phyloP scores from a whole-genome alignment of 225 moss, liverwort and hornwort species.

The Sphagnum tenellum region DNA sequence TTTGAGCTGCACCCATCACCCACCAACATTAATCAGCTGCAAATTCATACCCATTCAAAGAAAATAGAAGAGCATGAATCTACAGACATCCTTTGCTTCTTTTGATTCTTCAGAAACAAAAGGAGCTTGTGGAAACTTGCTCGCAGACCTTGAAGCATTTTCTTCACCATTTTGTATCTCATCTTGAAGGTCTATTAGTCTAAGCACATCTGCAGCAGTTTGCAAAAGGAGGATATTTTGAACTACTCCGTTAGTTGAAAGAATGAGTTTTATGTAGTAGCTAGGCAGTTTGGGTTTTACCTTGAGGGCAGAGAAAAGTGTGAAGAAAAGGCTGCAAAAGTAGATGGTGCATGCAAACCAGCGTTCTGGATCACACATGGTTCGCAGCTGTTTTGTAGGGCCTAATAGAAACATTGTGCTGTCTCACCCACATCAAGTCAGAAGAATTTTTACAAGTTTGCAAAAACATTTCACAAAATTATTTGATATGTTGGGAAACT shows the following conservation, averaged over 20 bases:
- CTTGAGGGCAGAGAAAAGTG: slow-evolving; percentile 11
- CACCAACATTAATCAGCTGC: not conserved
- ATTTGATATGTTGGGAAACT: not conserved
- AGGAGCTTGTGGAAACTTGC: too few relatives aligned
- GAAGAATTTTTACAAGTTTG: not conserved
- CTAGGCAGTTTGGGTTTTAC: not conserved
- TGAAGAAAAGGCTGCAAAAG: slow-evolving; percentile 4
- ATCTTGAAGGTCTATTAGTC: too few relatives aligned
- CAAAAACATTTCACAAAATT: not conserved
- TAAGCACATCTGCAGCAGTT: too few relatives aligned
- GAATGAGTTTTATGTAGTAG: too few relatives aligned
- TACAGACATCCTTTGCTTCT: too few relatives aligned
- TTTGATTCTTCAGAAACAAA: too few relatives aligned
- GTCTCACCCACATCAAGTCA: not conserved
- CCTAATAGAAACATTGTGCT: slow-evolving; percentile 8
- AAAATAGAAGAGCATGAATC: too few relatives aligned
- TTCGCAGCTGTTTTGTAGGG: slow-evolving; percentile 3
- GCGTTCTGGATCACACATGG: slow-evolving; percentile 7
- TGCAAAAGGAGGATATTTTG: too few relatives aligned
- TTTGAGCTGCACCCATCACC: slow-evolving; percentile 1
- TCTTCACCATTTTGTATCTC: too few relatives aligned
- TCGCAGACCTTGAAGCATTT: too few relatives aligned
- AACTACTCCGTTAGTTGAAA: too few relatives aligned
- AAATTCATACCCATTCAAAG: not conserved
- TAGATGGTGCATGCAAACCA: slow-evolving; percentile 9